Evolutionary conservation across 176 grass and related monocot species (phyloP), one percentile per base, ranked within the genome.

Genomic region (Oryza glaberrima): DNA sequence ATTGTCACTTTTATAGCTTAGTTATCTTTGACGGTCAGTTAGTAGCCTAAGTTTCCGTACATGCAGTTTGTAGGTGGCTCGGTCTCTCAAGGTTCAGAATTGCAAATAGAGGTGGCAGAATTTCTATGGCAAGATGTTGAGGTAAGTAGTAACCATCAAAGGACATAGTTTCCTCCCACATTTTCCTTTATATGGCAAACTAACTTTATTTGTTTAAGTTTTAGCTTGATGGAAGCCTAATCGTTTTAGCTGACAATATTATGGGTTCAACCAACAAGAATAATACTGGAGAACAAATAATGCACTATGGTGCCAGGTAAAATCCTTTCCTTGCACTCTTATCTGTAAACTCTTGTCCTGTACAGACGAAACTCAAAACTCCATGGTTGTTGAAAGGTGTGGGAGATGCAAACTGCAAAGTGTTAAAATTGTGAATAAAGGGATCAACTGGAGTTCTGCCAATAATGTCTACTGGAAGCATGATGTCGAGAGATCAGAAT

Each of bases 391-490:
- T 67, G 30, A 73, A 89, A 98, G 96, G 88, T 98, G 88, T 45
- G 88, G 88, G 66, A 94, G 90, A 87, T 98, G 96, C 81, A 95
- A 90, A 75, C 81, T 98, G 44, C 81, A 91, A 71, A 77, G 44
- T 77, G 86, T 96, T 35, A 91, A 92, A 87, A 85, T 98, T 77
- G 66, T 84, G 51, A 98, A 98, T 76, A 82, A 90, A 86, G 96
- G 96, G 88, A 92, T 98, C 64, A 90, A 87, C 22, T 98, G 93
- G 93, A 88, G 32, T 81, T 98, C 91, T 87, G 72, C 93, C 20
- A 86, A 67, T 79, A 98, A 96, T 82, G 85, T 98, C 60, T 98
- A 98, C 47, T 98, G 96, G 93, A 91, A 96, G 85, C 90, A 98
- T 89, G 88, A 94, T 58, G 93, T 98, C 6, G 83, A 98, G 65